Evolutionary conservation across 192 early-diverging fungal species (phyloP).

Genomic region (Spizellomyces punctatus): DNA sequence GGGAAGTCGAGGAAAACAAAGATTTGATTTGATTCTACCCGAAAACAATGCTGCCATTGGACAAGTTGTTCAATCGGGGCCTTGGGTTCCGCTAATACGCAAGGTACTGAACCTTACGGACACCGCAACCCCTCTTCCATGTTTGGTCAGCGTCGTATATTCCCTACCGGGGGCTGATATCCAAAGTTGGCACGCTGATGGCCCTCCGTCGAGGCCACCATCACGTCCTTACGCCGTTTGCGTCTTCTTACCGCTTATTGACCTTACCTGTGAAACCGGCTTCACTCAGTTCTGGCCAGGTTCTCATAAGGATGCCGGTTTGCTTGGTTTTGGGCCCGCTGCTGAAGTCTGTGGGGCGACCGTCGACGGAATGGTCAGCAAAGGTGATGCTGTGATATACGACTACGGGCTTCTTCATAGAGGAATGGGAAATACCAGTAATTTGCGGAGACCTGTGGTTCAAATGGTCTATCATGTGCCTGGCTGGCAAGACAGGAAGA

Average conservation of each 20-base stretch:
- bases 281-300: constrained; percentile 32
- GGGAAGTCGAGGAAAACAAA: constrained; percentile 7
- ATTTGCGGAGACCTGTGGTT: constrained; percentile 6
- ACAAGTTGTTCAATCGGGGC: background rate
- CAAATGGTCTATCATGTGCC: constrained; percentile 22
- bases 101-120: background rate
- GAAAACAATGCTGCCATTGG: background rate
- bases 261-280: constrained; percentile 8
- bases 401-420: constrained; percentile 27
- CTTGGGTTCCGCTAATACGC: constrained; percentile 16
- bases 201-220: background rate
- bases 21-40: constrained; percentile 18
- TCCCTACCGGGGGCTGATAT: constrained; percentile 22
- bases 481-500: constrained; percentile 22
- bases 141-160: constrained; percentile 24
- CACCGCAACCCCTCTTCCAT: background rate
- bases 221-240: constrained; percentile 18
- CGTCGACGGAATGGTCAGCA: constrained; percentile 14
- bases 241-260: constrained; percentile 23
- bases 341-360: constrained; percentile 32
- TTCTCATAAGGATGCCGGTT: background rate
- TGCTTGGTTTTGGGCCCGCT: constrained; percentile 28
- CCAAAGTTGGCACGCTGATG: constrained; percentile 31
- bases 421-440: constrained; percentile 16
- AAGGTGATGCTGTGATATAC: constrained; percentile 17